Evolutionary conservation across 257 asterid species (phyloP).

Genomic region (Handroanthus guayacan): DNA sequence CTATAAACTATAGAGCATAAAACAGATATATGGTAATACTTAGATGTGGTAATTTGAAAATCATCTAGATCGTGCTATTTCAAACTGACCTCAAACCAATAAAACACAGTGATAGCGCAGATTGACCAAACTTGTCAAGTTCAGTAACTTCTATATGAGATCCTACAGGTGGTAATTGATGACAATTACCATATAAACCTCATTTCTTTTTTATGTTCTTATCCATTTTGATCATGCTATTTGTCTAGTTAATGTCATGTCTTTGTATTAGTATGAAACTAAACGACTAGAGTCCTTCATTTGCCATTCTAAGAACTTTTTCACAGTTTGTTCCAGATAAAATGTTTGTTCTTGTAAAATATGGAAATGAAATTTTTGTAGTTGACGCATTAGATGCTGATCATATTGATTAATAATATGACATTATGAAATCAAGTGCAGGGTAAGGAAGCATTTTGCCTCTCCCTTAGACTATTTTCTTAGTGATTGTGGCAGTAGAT

Average conservation of each 20-base stretch:
- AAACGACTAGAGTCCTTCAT: background rate
- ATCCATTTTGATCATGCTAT: background rate
- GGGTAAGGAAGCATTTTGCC: background rate
- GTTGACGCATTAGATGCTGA: background rate
- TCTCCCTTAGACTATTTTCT: background rate
- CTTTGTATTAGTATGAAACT: slow-evolving; percentile 12
- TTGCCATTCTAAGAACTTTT: background rate
- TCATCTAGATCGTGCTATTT: no score
- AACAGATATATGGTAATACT: background rate
- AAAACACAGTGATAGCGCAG: no score
- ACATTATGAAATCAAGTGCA: background rate
- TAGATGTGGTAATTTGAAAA: background rate
- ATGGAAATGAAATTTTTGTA: slow-evolving; percentile 11
- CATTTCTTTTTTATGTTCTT: background rate
- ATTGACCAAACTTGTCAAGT: no score
- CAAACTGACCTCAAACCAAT: background rate
- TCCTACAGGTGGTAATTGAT: no score
- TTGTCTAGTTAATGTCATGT: background rate
- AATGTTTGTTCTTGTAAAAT: background rate
- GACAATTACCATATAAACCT: no score
- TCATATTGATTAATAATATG: slow-evolving; percentile 4
- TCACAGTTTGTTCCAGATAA: slow-evolving; percentile 21
- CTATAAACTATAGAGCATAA: background rate
- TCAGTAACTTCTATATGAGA: no score
- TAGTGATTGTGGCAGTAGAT: slow-evolving; percentile 8